These are phyloP conservation scores for Alnus rubra DNA, from an alignment of 306 rosid genomes.

Conservation along the genomic window DNA sequence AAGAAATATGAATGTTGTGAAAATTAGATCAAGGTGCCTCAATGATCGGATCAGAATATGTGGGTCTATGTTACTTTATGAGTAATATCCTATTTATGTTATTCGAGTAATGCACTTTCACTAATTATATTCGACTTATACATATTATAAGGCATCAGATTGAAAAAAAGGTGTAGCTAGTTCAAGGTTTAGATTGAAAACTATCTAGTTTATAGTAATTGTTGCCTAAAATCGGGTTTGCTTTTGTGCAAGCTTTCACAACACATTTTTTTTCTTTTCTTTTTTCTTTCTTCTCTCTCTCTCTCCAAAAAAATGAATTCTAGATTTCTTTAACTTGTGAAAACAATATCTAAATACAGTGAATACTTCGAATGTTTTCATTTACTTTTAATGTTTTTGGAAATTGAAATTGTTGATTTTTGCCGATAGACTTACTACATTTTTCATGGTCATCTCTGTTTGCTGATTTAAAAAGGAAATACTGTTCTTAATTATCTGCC, in stretches of 20 bases:
- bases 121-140: neutral
- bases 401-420: neutral
- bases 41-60: neutral
- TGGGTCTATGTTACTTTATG: neutral
- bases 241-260: neutral
- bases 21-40: neutral
- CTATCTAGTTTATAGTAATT: neutral
- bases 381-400: neutral
- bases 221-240: neutral
- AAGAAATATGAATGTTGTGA: neutral
- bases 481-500: neutral
- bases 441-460: neutral
- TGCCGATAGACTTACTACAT: neutral
- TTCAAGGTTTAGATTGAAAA: neutral
- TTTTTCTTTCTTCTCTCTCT: neutral
- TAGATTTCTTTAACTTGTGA: neutral
- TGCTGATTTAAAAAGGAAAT: neutral
- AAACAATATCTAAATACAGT: neutral
- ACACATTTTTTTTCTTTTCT: neutral
- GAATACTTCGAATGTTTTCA: neutral
- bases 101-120: neutral
- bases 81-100: neutral
- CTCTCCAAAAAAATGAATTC: neutral
- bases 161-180: neutral
- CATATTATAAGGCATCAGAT: neutral